Base-by-base conservation (phyloP, 2,329 filamentous ascomycete genomes). In the Calonectria hongkongensis region DNA sequence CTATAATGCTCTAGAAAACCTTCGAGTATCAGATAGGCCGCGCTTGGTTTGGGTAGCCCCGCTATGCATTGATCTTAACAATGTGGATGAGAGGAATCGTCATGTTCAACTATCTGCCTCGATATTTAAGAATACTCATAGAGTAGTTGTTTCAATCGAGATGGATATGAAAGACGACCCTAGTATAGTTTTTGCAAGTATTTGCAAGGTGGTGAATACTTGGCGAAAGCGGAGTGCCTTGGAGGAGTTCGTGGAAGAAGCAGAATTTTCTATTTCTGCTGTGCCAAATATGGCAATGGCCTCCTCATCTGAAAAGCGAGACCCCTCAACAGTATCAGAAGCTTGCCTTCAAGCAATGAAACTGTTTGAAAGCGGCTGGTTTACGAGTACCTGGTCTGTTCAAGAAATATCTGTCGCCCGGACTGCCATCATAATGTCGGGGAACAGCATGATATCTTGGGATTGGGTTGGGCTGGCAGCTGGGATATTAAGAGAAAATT, bases 401-500 rank as follows among this genome's bases (percentile, higher is more conserved):
- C 66, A 62, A 30, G 66, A 68, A 41, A 28, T 56, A 4, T 68
- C 54, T 5, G 21, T 62, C 4, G 54, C 66, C 16, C 45, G 66
- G 50, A 50, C 54, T 21, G 41, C 30, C 16, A n/a, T 41, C 6
- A 36, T 68, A 1, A 16, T 68, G 28, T 36, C 43, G 3, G 66
- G 54, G 25, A 47, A 43, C 54, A 27, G 10, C 16, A 21, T 47
- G 2, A 36, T 68, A 47, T 27, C 66, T 12, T 68, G 54, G 54
- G 51, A 68, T 25, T 50, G 43, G 27, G n/a, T 68, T 12, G 66
- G 66, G 15, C 54, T 68, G 9, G 43, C 66, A 18, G 66, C 66
- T 3, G 66, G 51, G 21, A 41, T 68, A n/a, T n/a, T 68, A 13
- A 62, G 41, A 62, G 66, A 68, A 39, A 68, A 60, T 33, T 60